Evolutionary conservation across 2,329 filamentous ascomycete species (phyloP), one percentile per base, ranked within the genome.

Genomic region (Pseudocercospora fuligena): DNA sequence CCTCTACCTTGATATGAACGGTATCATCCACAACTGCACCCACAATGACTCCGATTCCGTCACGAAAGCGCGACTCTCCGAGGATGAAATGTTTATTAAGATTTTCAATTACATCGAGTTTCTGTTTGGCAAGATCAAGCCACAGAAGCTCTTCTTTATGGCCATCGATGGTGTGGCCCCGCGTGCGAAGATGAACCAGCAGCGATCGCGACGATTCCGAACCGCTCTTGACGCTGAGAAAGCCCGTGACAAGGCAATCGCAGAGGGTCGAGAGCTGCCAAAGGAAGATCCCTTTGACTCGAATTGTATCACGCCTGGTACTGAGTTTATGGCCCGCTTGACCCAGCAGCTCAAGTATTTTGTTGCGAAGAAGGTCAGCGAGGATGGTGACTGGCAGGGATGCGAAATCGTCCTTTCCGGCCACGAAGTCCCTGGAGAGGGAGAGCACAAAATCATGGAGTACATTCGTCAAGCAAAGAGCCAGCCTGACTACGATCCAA

Each of bases 41-140:
- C 95, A 99, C 82, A 97, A 95, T 77, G 94, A 99, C 81, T 90
- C 92, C 25, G 94, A 96, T 77, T 94, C 94, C 78, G 93, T 94
- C 77, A 89, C 93, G 3, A 93, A 92, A 1, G 96, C 96, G 76
- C 93, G 95, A 63, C 90, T 98, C 81, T 94, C 91, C 65, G 96
- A 99, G 80, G 94, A 99, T 79, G 92, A 97, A 80, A 99, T 99
- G 95, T 99, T 99, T 78, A 97, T 99, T 73, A 92, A 93, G 66
- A 99, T 99, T 76, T 99, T 99, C 88, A 98, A 98, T 82, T 99
- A 99, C 80, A 99, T 99, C 72, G 95, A 99, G 81, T 95, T 99
- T 82, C 82, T 99, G 61, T 99, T 97, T 80, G 94, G 94, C 74
- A 99, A 97, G 81, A 99, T 99, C 78, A 98, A 98, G 81, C 95